These are phyloP conservation scores for Globisporangium okanoganense DNA, from an alignment of 352 stramenopile genomes.

Conservation along the genomic window DNA sequence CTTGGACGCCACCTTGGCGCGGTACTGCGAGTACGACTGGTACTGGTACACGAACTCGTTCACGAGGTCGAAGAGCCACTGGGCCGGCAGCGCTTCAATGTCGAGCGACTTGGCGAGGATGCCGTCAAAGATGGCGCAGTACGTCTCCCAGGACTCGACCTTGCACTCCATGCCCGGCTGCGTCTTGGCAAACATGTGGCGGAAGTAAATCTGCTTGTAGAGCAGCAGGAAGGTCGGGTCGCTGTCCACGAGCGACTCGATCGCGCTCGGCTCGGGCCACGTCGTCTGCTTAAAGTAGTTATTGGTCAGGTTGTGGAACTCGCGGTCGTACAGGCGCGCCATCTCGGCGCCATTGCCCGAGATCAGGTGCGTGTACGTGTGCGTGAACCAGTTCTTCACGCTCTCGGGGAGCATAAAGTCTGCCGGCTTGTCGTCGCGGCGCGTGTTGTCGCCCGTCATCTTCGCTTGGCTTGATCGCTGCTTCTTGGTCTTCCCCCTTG, in stretches of 20 bases:
- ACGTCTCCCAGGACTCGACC: conserved; percentile 92
- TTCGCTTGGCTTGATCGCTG: not conserved
- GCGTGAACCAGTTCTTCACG: conserved; percentile 87
- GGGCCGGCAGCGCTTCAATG: conserved; percentile 85
- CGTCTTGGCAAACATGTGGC: conserved; percentile 93
- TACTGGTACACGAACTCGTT: conserved; percentile 99
- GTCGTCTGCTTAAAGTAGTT: conserved; percentile 95
- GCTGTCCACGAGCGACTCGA: conserved; percentile 79
- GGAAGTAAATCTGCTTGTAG: conserved; percentile 97
- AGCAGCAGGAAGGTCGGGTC: conserved; percentile 92
- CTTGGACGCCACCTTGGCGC: conserved; percentile 77
- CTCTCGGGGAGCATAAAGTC: conserved; percentile 86
- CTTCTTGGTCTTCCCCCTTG: conserved; percentile 10
- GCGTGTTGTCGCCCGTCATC: conserved; percentile 36
- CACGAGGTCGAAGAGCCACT: conserved; percentile 98
- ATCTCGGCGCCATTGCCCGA: conserved; percentile 80
- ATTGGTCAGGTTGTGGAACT: conserved; percentile 85
- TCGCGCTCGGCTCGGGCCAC: conserved; percentile 91
- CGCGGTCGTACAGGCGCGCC: conserved; percentile 83
- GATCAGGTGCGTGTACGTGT: conserved; percentile 85
- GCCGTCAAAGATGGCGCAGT: conserved; percentile 93
- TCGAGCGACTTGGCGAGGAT: conserved; percentile 85
- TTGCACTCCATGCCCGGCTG: conserved; percentile 89
- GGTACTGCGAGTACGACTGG: conserved; percentile 97
- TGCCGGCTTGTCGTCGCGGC: conserved; percentile 80